Evolutionary conservation across 305 asterid genomes (phyloP).

Genomic region (Andrographis paniculata): DNA sequence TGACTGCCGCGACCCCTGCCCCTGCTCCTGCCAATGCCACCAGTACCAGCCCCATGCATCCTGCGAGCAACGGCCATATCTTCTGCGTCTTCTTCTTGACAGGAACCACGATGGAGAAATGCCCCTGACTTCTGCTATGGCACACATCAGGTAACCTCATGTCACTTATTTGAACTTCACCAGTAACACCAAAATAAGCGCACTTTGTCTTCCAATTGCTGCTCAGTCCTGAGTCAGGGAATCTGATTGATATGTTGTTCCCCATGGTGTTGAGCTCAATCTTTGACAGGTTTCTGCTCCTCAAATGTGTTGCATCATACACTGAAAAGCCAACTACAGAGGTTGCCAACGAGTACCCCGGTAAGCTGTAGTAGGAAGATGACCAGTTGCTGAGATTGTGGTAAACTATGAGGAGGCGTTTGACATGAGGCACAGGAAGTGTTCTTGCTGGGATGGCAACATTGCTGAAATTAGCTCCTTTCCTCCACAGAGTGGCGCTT

Average conservation of each 20-base stretch:
- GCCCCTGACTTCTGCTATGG: slow-evolving; percentile 40
- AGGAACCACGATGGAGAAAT: slow-evolving; percentile 43
- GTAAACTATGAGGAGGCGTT: slow-evolving; percentile 47
- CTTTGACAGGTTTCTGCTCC: slow-evolving; percentile 25
- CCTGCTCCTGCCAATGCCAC: slow-evolving; percentile 26
- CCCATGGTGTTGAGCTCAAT: slow-evolving; percentile 46
- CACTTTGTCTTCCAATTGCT: slow-evolving; percentile 29
- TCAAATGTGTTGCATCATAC: slow-evolving; percentile 44
- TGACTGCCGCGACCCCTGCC: slow-evolving; percentile 23
- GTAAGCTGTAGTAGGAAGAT: slow-evolving; percentile 33
- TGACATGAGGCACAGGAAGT: slow-evolving; percentile 46
- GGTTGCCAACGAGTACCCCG: slow-evolving; percentile 39
- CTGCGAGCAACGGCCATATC: slow-evolving; percentile 25
- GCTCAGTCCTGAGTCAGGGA: slow-evolving; percentile 17
- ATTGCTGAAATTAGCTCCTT: slow-evolving; percentile 52
- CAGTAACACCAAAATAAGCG: slow-evolving; percentile 38
- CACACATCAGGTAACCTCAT: slow-evolving; percentile 37
- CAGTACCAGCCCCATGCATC: slow-evolving; percentile 25
- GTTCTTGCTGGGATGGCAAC: slow-evolving; percentile 51
- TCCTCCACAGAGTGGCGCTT: slow-evolving; percentile 48
- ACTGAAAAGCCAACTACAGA: slow-evolving; percentile 48
- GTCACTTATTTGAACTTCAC: slow-evolving; percentile 33
- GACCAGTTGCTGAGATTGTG: slow-evolving; percentile 62
- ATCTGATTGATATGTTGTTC: slow-evolving; percentile 35
- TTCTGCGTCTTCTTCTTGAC: slow-evolving; percentile 17